Base-by-base conservation (phyloP, 176 grass and related monocot species). In the Aegilops speltoides region DNA sequence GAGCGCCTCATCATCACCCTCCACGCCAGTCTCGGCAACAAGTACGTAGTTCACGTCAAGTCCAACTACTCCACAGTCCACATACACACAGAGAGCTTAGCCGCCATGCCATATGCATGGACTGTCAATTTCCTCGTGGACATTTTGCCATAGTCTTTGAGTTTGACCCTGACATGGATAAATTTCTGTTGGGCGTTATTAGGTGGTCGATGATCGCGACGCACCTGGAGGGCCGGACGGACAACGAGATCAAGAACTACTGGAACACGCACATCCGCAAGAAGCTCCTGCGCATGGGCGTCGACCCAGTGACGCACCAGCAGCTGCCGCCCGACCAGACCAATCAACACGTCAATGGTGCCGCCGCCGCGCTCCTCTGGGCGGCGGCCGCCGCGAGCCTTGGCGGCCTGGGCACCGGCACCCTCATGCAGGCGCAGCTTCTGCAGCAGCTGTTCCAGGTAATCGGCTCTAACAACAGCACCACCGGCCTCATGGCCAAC, bases 221-320 rank as follows among this genome's bases (percentile, higher is more conserved):
- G 68, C 91, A 85, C 33, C 91, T 95, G 52, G 82, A 90, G 9
- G 87, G 91, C 12, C 79, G 91, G 76, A 93, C 87, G 62, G 91
- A 93, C 88, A 93, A 93, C 87, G 91, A 93, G 87, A 93, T 93
- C 84, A 93, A 93, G 88, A 93, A 93, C 88, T 84, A 93, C 87
- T 93, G 87, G 87, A 93, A 93, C 68, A 93, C 91, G 56, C 91
- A 87, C 84, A 90, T 93, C 80, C 62, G 80, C 23, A 95, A 95
- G 93, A 97, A 90, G 88, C 92, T 97, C 59, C 22, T 85, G 26
- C 71, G 87, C 33, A 89, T 86, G 77, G 88, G 92, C 24, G 31
- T 97, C 52, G 92, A 97, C 86, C 94, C 94, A 1, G 89, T 87
- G 69, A 97, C 92, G 4, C 94, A 97, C 84, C 77, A 81, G 28